These are phyloP conservation scores for Fragaria nilgerrensis DNA, from an alignment of 306 rosid genomes.

Conservation along the genomic window DNA sequence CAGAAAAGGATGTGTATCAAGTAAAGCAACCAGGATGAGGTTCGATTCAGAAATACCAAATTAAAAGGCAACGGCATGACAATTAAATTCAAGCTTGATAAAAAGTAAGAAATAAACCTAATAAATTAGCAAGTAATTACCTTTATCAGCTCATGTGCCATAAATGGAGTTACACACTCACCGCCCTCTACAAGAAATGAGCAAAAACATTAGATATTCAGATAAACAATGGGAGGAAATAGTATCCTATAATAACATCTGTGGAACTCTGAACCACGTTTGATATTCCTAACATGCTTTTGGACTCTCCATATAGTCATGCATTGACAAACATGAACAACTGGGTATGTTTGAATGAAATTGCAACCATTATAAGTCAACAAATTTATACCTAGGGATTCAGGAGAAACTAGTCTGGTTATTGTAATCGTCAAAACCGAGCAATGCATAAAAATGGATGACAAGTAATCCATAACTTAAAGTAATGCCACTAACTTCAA, in stretches of 20 bases:
- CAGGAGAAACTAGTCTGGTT: not conserved
- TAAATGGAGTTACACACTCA: conserved; percentile 68
- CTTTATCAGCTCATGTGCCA: conserved; percentile 79
- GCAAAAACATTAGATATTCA: conserved; percentile 11
- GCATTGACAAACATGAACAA: not conserved
- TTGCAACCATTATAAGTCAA: not conserved
- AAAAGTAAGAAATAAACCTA: not conserved
- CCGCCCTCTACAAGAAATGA: conserved; percentile 60
- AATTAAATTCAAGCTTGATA: not conserved
- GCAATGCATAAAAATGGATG: not conserved
- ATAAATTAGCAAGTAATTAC: conserved; percentile 28
- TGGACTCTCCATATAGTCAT: not conserved
- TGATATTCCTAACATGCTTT: not conserved
- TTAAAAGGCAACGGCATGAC: not conserved
- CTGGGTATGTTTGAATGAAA: not conserved
- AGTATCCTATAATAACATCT: not conserved
- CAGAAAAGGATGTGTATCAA: not conserved
- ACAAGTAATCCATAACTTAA: not conserved
- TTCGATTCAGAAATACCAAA: not conserved
- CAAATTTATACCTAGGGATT: not conserved
- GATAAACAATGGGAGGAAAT: not conserved
- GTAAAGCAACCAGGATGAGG: not conserved
- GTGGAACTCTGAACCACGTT: not conserved
- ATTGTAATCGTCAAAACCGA: not conserved
- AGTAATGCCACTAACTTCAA: not conserved